A percentile compares a stretch with the other conserved stretches of the same genome.
Conservation (phyloP, 371 early-diverging fungal species). For the Rhizopus arrhizus region DNA sequence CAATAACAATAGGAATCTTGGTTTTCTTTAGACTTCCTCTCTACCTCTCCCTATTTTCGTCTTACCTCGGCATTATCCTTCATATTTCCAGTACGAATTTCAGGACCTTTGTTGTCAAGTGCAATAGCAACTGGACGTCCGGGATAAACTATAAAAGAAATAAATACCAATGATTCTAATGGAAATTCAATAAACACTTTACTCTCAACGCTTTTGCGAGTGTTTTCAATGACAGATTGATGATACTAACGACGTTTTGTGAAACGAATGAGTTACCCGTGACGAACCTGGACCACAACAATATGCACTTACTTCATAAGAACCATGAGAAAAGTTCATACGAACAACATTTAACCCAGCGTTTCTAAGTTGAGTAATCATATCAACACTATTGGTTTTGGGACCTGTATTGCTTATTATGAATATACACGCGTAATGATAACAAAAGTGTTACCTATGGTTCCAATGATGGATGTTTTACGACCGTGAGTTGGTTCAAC, state of each 20-base stretch:
- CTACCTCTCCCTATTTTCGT: not conserved
- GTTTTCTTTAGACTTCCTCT: not conserved
- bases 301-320: slow-evolving; percentile 70
- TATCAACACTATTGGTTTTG: slow-evolving; percentile 83
- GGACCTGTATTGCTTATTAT: slow-evolving; percentile 56
- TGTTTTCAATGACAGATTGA: slow-evolving; percentile 81
- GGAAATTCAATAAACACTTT: slow-evolving; percentile 15
- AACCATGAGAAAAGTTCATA: slow-evolving; percentile 94
- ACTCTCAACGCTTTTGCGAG: slow-evolving; percentile 62
- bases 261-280: too few relatives aligned
- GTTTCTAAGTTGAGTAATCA: slow-evolving; percentile 81
- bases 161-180: not conserved
- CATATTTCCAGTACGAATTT: slow-evolving; percentile 84
- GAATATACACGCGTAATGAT: too few relatives aligned
- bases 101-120: slow-evolving; percentile 87
- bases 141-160: slow-evolving; percentile 43
- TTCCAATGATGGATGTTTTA: slow-evolving; percentile 68
- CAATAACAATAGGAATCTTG: slow-evolving; percentile 65
- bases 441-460: slow-evolving; percentile 24
- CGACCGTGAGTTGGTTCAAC: slow-evolving; percentile 66
- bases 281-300: too few relatives aligned
- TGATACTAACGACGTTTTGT: slow-evolving; percentile 66
- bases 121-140: slow-evolving; percentile 85
- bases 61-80: slow-evolving; percentile 59
- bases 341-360: slow-evolving; percentile 97